Conservation (phyloP, 1,284 basidiomycete genomes). For the Cerioporus squamosus region DNA sequence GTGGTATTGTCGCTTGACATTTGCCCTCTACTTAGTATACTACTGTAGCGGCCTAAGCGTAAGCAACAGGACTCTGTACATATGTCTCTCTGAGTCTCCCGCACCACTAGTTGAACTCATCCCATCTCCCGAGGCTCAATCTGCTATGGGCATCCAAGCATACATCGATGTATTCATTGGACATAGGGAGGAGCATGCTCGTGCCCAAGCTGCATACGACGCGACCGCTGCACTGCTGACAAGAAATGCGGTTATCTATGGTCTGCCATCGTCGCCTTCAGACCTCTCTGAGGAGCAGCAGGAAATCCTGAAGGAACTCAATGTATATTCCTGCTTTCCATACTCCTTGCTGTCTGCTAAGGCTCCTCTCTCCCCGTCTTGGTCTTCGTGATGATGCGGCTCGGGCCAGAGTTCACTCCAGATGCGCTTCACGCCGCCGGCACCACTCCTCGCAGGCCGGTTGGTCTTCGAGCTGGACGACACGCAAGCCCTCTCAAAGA, state of each 20-base stretch:
- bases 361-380: neutral
- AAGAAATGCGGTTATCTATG: slow-evolving; percentile 44
- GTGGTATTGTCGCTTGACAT: no score
- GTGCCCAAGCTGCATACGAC: slow-evolving; percentile 35
- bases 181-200: slow-evolving; percentile 37
- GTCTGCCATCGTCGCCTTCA: slow-evolving; percentile 40
- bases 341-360: neutral
- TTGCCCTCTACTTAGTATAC: no score
- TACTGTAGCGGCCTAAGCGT: no score
- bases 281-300: slow-evolving; percentile 46
- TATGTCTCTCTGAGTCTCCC: no score
- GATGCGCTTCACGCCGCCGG: slow-evolving; percentile 41
- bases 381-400: neutral
- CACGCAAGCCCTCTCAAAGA: slow-evolving; percentile 46
- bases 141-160: slow-evolving; percentile 3
- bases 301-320: slow-evolving; percentile 45
- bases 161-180: slow-evolving; percentile 49
- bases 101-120: neutral
- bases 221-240: slow-evolving; percentile 37
- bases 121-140: no score
- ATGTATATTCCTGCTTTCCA: slow-evolving; percentile 30
- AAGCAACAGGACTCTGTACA: no score
- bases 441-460: slow-evolving; percentile 40
- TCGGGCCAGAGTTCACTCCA: slow-evolving; percentile 32
- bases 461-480: slow-evolving; percentile 45